Conservation (phyloP, 805 yeast genomes). For the Myxozyma kluyveri region DNA sequence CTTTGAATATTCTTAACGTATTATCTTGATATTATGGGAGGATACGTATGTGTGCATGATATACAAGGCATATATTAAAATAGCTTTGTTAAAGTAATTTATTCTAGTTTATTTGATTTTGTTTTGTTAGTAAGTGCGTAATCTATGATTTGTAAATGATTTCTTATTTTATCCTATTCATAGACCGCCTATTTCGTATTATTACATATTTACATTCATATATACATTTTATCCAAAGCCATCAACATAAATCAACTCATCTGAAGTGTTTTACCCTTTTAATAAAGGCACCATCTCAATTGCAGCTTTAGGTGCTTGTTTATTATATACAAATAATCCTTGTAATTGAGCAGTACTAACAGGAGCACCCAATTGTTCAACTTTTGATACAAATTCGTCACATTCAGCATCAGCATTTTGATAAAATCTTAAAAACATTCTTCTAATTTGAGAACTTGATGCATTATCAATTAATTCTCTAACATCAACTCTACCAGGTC, state of each 20-base stretch:
- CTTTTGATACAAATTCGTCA: conserved; percentile 46
- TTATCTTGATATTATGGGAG: not conserved
- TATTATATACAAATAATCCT: conserved; percentile 90
- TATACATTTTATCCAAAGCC: too few relatives aligned
- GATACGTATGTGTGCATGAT: too few relatives aligned
- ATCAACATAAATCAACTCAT: too few relatives aligned
- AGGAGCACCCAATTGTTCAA: conserved; percentile 48
- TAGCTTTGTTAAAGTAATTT: too few relatives aligned
- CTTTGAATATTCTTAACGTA: not conserved
- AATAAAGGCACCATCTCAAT: conserved; percentile 52
- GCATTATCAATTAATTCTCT: conserved; percentile 84
- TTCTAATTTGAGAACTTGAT: conserved; percentile 68
- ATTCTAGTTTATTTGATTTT: too few relatives aligned
- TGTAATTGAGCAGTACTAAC: conserved; percentile 93
- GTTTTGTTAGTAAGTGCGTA: too few relatives aligned
- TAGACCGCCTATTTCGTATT: too few relatives aligned
- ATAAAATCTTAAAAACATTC: conserved; percentile 88
- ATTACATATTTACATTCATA: too few relatives aligned
- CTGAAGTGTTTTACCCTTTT: conserved; percentile 2
- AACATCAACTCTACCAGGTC: conserved; percentile 93
- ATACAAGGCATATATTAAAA: too few relatives aligned
- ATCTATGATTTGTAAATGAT: too few relatives aligned
- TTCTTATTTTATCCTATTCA: too few relatives aligned
- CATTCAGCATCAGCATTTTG: conserved; percentile 49
- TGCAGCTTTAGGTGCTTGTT: conserved; percentile 76